Evolutionary conservation across 768 basidiomycete species (phyloP).

Genomic region (Hemileccinum impolitum): DNA sequence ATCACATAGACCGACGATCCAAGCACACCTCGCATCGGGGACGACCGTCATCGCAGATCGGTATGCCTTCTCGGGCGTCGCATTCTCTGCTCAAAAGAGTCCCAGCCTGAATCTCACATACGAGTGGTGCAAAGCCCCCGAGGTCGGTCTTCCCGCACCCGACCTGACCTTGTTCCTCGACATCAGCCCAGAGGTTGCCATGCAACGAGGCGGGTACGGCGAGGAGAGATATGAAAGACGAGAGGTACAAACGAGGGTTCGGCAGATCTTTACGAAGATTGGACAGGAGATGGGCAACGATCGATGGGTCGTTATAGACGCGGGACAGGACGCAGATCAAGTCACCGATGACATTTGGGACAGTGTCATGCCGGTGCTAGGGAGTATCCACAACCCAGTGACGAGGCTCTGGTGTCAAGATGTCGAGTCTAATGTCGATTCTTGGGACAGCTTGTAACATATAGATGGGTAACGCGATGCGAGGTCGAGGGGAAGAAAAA

Average conservation of each 20-base stretch:
- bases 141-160: constrained; percentile 83
- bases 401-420: constrained; percentile 45
- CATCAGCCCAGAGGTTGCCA: constrained; percentile 66
- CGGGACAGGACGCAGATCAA: constrained; percentile 44
- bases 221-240: constrained; percentile 84
- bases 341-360: constrained; percentile 58
- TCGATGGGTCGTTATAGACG: constrained; percentile 61
- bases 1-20: constrained; percentile 53
- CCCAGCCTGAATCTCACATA: constrained; percentile 49
- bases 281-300: constrained; percentile 45
- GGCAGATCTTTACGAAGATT: constrained; percentile 56
- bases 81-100: constrained; percentile 69
- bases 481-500: constrained; percentile 6
- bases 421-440: constrained; percentile 5
- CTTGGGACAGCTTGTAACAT: constrained; percentile 17
- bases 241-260: constrained; percentile 67
- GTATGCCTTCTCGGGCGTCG: constrained; percentile 95
- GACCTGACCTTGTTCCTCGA: constrained; percentile 89
- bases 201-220: constrained; percentile 75
- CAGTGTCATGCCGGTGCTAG: constrained; percentile 40
- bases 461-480: constrained; percentile 21
- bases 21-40: constrained; percentile 53
- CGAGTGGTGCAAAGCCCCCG: constrained; percentile 84
- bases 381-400: constrained; percentile 40
- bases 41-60: constrained; percentile 84